Evolutionary conservation across 192 early-diverging fungal genomes (phyloP), one percentile per base, ranked within the genome.

Genomic region (Coemansia sp.): DNA sequence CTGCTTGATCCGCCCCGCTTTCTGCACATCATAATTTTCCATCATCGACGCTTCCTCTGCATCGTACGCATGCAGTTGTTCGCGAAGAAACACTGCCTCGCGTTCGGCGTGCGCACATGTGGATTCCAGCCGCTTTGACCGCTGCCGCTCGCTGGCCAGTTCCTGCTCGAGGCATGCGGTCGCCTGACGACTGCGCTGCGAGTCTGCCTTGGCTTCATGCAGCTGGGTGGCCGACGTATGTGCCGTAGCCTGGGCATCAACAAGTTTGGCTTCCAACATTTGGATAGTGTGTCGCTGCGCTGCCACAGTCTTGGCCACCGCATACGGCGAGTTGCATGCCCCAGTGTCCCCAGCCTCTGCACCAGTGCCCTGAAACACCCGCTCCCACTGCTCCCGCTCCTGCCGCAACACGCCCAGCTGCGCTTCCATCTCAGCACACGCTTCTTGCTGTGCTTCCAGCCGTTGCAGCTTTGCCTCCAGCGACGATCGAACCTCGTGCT

Each of bases 71-170:
- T 68, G 85, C 76, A 92, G 62, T 70, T 91, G 90, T 5, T 85
- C 81, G 56, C 86, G 84, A 48, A 92, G 60, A 73, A 86, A 85
- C 38, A 82, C 83, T 0, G 84, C 76, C 57, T 91, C 87, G 54
- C 85, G 86, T 56, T 78, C 79, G 7, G 84, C 72, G 15, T 91
- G 65, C 37, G 84, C 82, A 41, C 82, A 69, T 35, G 83, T 59
- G 25, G 81, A 72, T 14, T 85, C 75, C 12, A 84, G 63, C 32
- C 67, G 82, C 12, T 75, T 57, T 2, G 72, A 56, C 7, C 51
- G 43, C 6, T 64, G 66, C 32, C 55, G 68, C 51, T 84, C 85
- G 0, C 7, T 62, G 19, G 39, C 10, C 22, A 56, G 39, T 29
- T 72, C 37, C 14, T 41, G 39, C 41, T 71, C 64, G 12, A 68